Evolutionary conservation across 1,139 yeast species (phyloP).

Genomic region (Saccharomyces hybrid): DNA sequence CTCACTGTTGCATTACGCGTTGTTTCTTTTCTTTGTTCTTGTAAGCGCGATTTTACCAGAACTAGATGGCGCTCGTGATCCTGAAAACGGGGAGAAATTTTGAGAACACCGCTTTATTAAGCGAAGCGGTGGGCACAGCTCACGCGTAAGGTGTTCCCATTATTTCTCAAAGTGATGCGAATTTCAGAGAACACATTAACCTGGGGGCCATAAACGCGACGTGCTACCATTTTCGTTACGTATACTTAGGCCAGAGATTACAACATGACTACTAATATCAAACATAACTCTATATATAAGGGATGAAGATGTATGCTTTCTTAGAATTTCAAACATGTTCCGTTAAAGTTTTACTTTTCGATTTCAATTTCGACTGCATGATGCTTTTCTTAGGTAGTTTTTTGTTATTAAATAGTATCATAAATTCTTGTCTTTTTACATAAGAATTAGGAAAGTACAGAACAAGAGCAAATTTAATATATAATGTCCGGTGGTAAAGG

Average conservation of each 20-base stretch:
- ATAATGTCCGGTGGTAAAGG: slow-evolving; percentile 98
- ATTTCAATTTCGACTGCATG: neutral
- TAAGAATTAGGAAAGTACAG: slow-evolving; percentile 5
- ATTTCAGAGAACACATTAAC: neutral
- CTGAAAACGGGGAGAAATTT: neutral
- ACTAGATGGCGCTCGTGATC: neutral
- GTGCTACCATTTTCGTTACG: neutral
- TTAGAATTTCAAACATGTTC: neutral
- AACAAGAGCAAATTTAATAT: slow-evolving; percentile 12
- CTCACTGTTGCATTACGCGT: neutral
- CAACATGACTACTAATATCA: neutral
- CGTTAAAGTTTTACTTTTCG: too few species aligned
- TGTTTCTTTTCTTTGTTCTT: neutral
- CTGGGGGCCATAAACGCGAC: neutral
- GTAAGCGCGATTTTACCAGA: neutral
- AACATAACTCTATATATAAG: neutral
- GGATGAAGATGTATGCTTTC: neutral
- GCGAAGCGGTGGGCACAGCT: neutral
- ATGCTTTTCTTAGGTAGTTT: neutral
- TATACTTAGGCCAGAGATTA: neutral
- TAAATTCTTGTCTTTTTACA: neutral
- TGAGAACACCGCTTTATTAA: neutral
- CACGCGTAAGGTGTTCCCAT: neutral
- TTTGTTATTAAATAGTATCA: neutral
- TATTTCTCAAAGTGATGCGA: neutral